Base-by-base conservation (phyloP, 768 basidiomycete genomes). In the Daedaleopsis nitida region DNA sequence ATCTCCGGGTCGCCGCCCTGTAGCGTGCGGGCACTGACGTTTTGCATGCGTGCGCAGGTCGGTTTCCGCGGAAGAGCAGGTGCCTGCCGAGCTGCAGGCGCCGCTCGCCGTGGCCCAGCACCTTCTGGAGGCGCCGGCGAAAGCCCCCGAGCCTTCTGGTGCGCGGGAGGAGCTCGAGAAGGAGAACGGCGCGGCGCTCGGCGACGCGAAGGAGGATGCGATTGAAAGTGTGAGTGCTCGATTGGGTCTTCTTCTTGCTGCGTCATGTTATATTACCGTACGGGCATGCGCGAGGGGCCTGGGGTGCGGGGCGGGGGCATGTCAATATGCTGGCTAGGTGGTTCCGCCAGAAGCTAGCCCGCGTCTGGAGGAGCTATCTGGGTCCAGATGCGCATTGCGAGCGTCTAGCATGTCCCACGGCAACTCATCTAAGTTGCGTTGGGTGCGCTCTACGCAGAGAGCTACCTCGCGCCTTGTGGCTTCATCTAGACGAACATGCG, bases 101-200 rank as follows among this genome's bases (percentile, higher is more conserved):
- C 85, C 90, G 39, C 73, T 88, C 54, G 88, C 81, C 9, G 77
- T 88, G 66, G 83, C 89, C 24, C 80, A 83, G 62, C 76, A 82
- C 66, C 73, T 91, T 57, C 73, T 88, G 59, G 82, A 87, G 67
- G 74, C 80, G 10, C 48, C 66, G 6, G 70, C 64, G 37, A 54
- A 50, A 37, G 55, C 57, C 10, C 19, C 58, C 5, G 64, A 51
- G 56, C 57, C 64, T 44, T 57, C 63, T 48, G 62, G 62, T 49
- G 42, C 62, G 47, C 45, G 57, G 34, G 61, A 61, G 39, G 47
- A 38, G 27, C 54, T 56, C n/a, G 67, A 67, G 56, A 60, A 43
- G 27, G 70, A 70, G 54, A 69, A 61, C 43, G 57, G 60, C 52
- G 63, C 55, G 43, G 59, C 61, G 38, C 52, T 49, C 38, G 55